Conservation (phyloP, 768 basidiomycete genomes). For the Epithele typhae region DNA sequence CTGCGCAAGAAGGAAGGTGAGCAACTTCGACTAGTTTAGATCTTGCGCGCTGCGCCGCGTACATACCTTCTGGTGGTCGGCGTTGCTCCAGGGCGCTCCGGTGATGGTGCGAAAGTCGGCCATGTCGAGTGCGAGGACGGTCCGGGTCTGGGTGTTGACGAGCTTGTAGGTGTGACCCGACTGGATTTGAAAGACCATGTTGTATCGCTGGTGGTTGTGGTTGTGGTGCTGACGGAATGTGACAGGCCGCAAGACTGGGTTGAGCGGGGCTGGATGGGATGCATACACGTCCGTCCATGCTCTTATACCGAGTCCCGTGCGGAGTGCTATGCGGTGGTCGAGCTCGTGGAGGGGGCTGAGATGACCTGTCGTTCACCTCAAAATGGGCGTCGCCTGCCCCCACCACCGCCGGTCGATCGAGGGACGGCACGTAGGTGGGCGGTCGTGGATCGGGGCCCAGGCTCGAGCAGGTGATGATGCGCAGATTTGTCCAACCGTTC, state of each 20-base stretch:
- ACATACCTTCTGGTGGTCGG: conserved; percentile 49
- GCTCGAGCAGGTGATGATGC: not conserved
- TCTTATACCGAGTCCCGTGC: not conserved
- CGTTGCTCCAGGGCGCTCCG: conserved; percentile 39
- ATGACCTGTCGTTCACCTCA: conserved; percentile 3
- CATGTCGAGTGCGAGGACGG: conserved; percentile 52
- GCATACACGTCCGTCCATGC: too few species aligned
- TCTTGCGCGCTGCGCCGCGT: too few species aligned
- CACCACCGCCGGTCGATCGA: conserved; percentile 4
- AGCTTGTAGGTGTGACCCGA: conserved; percentile 41
- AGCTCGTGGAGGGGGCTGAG: too few species aligned
- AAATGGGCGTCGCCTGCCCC: not conserved
- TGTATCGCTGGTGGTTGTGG: not conserved
- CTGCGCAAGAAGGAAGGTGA: conserved; percentile 24
- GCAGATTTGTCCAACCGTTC: too few species aligned
- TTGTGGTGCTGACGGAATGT: too few species aligned
- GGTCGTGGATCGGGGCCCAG: conserved; percentile 1
- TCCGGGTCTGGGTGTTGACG: conserved; percentile 45
- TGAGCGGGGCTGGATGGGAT: not conserved
- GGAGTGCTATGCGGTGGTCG: not conserved
- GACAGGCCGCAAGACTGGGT: too few species aligned
- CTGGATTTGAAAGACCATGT: conserved; percentile 22
- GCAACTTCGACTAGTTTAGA: too few species aligned
- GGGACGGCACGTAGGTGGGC: conserved; percentile 1
- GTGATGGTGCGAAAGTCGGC: conserved; percentile 46